A percentile compares a stretch with the other conserved stretches of the same genome.
Conservation (phyloP, 176 grass and related monocot species). For the Avena eriantha region DNA sequence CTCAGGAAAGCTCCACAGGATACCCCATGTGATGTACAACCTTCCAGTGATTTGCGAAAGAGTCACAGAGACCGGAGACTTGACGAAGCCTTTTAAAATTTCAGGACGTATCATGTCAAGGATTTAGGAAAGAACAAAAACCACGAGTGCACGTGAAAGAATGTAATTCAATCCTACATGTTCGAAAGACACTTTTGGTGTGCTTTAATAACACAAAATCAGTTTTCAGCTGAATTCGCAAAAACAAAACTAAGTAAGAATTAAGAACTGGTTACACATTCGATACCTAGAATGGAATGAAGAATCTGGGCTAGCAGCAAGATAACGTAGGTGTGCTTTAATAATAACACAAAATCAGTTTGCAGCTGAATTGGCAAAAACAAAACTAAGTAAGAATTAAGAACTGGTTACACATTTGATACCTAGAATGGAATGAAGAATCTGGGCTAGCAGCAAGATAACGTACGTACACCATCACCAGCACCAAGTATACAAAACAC, state of each 20-base stretch:
- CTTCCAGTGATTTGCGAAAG: constrained; percentile 56
- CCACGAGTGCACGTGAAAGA: background rate
- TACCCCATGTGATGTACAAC: constrained; percentile 51
- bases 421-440: constrained; percentile 54
- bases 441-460: constrained; percentile 4
- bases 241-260: background rate
- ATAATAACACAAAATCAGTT: too few relatives aligned
- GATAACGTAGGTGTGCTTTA: too few relatives aligned
- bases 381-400: background rate
- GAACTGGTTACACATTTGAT: background rate
- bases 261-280: background rate
- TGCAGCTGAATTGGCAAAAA: too few relatives aligned
- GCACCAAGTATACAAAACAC: too few relatives aligned
- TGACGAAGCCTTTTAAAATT: constrained; percentile 40
- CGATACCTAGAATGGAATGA: constrained; percentile 49
- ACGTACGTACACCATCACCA: too few relatives aligned
- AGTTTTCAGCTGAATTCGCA: too few relatives aligned
- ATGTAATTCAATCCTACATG: too few relatives aligned
- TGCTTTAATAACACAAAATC: too few relatives aligned
- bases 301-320: constrained; percentile 38
- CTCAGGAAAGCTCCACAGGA: constrained; percentile 56
- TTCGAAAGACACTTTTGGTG: too few relatives aligned
- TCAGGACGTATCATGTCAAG: background rate
- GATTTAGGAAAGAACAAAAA: background rate
- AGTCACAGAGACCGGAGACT: constrained; percentile 49